A percentile compares a stretch with the other conserved stretches of the same genome.
These are phyloP conservation scores for Penicillium verhagenii DNA, from an alignment of 495 filamentous ascomycete genomes.

Conservation along the genomic window DNA sequence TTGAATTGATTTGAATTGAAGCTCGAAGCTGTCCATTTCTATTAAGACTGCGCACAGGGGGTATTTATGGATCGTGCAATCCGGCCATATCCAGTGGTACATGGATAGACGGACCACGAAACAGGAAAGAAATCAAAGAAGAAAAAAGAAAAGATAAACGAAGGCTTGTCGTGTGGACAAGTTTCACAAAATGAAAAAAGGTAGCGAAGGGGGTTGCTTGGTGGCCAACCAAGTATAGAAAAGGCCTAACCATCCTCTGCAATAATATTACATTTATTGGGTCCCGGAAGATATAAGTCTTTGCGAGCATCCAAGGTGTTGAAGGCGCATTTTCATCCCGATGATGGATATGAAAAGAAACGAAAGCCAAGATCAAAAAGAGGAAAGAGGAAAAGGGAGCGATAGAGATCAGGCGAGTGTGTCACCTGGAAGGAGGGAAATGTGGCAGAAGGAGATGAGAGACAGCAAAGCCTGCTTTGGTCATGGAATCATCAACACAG, in stretches of 20 bases:
- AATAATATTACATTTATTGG: conserved; percentile 35
- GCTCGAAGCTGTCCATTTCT: conserved; percentile 20
- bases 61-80: conserved; percentile 24
- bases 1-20: neutral
- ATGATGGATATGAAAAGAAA: conserved; percentile 13
- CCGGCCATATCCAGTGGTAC: conserved; percentile 9
- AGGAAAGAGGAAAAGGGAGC: conserved; percentile 1
- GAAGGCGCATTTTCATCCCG: conserved; percentile 10
- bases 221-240: conserved; percentile 11
- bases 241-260: conserved; percentile 7
- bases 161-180: conserved; percentile 15
- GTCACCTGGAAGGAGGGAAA: neutral
- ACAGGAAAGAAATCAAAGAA: conserved; percentile 20
- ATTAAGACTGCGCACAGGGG: conserved; percentile 27
- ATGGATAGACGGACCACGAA: conserved; percentile 14
- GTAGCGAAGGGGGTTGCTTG: conserved; percentile 18
- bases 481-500: conserved; percentile 36
- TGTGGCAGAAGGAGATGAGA: conserved; percentile 22
- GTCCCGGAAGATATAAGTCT: conserved; percentile 5
- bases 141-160: conserved; percentile 18
- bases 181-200: conserved; percentile 13
- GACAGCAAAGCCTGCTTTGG: conserved; percentile 52
- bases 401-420: neutral
- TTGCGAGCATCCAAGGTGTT: conserved; percentile 2
- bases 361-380: neutral